Conservation (phyloP, 345 rosid species). For the Linum trigynum region DNA sequence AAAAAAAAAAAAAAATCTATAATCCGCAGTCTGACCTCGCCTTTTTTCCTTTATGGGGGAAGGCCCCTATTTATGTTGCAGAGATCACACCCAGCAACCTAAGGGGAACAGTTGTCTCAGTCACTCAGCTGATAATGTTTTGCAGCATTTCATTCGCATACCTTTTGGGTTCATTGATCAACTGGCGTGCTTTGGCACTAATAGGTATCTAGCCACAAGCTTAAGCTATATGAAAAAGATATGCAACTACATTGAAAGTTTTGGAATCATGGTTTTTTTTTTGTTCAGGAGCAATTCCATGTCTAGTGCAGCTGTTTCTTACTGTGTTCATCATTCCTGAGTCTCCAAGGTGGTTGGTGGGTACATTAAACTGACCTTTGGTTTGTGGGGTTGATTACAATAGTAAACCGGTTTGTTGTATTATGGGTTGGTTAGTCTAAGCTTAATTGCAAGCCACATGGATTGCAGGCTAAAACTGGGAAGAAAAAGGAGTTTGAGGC, state of each 20-base stretch:
- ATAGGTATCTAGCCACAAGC: neutral
- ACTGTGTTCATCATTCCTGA: neutral
- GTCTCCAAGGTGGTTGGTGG: slow-evolving; percentile 6
- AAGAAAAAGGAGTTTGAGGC: neutral
- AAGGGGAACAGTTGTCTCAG: neutral
- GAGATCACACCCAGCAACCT: neutral
- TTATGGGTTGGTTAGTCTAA: neutral
- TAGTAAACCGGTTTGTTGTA: neutral
- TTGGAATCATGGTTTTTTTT: neutral
- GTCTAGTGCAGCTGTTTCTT: neutral
- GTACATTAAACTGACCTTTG: neutral
- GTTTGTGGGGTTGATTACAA: neutral
- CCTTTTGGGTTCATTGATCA: neutral
- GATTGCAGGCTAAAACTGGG: neutral
- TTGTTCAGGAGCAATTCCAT: neutral
- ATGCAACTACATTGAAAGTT: neutral
- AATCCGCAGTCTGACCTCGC: no score
- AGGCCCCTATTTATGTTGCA: neutral
- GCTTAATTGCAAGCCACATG: no score
- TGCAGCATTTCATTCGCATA: neutral
- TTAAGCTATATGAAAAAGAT: no score
- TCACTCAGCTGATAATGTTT: neutral
- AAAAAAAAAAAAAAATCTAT: no score
- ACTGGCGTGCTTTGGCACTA: slow-evolving; percentile 2
- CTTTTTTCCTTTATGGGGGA: neutral